Percentiles rank a stretch among this genome's conserved stretches.
Evolutionary conservation across 31 red algal species (phyloP).

Genomic region (Bonnemaisonia californica): DNA sequence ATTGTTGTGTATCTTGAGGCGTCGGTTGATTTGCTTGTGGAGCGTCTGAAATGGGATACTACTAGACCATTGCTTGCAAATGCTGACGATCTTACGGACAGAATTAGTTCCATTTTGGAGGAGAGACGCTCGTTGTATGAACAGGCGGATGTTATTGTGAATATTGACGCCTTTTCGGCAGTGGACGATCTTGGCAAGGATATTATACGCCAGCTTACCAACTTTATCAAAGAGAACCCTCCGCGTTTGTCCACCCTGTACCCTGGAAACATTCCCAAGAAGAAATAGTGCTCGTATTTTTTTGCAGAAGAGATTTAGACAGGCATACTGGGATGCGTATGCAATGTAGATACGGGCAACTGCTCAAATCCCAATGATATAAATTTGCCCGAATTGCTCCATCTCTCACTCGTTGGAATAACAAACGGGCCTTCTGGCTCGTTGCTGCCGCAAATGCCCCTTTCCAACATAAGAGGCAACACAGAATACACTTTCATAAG

Average conservation of each 20-base stretch:
- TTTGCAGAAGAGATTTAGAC: too few species aligned
- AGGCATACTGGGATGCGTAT: too few species aligned
- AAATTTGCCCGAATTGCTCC: too few species aligned
- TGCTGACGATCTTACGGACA: conserved; percentile 22
- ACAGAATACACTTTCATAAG: too few species aligned
- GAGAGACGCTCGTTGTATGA: conserved; percentile 71
- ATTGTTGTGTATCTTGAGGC: conserved; percentile 74
- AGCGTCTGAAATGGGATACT: conserved; percentile 59
- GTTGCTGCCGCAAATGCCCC: too few species aligned
- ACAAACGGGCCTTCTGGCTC: too few species aligned
- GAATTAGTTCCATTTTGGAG: conserved; percentile 55
- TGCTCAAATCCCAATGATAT: too few species aligned
- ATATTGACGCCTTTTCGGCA: conserved; percentile 12
- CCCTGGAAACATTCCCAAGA: conserved; percentile 40
- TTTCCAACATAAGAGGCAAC: too few species aligned
- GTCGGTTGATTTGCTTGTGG: conserved; percentile 55
- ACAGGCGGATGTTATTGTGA: conserved; percentile 81
- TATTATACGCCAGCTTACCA: conserved; percentile 45
- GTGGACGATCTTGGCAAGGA: conserved; percentile 53
- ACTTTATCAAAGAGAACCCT: conserved; percentile 81
- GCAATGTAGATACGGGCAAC: too few species aligned
- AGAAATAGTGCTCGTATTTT: background rate
- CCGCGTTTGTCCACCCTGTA: conserved; percentile 42
- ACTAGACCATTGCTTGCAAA: conserved; percentile 64
- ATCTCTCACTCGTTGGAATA: too few species aligned